These are phyloP conservation scores for Penicillium janthinellum DNA, from an alignment of 2,329 filamentous ascomycete species.

Conservation along the genomic window DNA sequence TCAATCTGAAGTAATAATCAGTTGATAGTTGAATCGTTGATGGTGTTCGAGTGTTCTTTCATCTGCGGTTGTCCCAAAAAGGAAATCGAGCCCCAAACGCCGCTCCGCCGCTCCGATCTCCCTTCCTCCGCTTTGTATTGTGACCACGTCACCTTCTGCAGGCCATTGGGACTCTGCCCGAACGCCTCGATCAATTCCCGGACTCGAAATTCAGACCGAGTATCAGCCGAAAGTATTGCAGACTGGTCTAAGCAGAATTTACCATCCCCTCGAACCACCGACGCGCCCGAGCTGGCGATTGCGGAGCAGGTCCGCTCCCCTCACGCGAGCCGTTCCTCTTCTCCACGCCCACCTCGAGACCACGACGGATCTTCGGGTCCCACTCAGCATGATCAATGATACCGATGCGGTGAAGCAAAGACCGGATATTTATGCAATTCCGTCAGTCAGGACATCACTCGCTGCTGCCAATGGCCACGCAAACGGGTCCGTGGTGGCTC, in stretches of 20 bases:
- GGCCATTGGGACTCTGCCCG: not conserved
- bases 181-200: not conserved
- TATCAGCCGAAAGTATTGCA: not conserved
- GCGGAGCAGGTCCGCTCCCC: not conserved
- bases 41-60: not conserved
- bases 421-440: constrained; percentile 5
- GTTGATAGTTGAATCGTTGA: no score
- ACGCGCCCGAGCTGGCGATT: not conserved
- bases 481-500: not conserved
- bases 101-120: not conserved
- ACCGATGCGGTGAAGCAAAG: constrained; percentile 11
- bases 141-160: constrained; percentile 1
- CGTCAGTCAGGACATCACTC: not conserved
- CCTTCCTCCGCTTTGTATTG: not conserved
- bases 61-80: not conserved
- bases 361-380: not conserved
- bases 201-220: not conserved
- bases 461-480: not conserved
- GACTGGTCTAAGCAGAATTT: not conserved
- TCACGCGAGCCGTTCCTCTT: not conserved
- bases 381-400: constrained; percentile 22
- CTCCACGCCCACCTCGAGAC: not conserved
- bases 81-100: not conserved
- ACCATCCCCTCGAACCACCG: not conserved
- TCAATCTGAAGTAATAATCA: no score